Evolutionary conservation across 2,329 filamentous ascomycete genomes (phyloP), one percentile per base, ranked within the genome.

Genomic region (Phialophora tarda): DNA sequence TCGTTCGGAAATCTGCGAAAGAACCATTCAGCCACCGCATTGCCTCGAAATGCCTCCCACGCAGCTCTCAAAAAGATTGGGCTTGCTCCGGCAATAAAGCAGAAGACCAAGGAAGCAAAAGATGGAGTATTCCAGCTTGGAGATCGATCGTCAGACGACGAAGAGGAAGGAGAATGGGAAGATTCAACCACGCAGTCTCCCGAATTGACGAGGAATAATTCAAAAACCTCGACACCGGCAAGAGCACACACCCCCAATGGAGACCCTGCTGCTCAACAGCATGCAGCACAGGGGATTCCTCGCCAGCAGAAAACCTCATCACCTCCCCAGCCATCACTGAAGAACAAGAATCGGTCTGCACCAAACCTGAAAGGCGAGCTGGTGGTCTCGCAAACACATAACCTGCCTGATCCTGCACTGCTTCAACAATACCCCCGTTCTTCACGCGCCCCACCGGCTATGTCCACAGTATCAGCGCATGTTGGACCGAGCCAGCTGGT

Each of bases 381-480:
- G 28, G 38, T 38, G 24, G 38, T 66, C 4, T 63, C 57, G n/a
- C 62, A 66, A 44, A 38, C 63, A 59, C 66, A 71, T 12, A 63
- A 63, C 14, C 65, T 59, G 14, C 56, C 69, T 4, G 64, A 72
- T 47, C 71, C 71, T 30, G 59, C 65, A 6, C 63, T 74, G 10
- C 61, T 74, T 21, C 70, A 73, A 48, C 70, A 70, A 50, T 67
- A 77, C 44, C 77, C 78, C 6, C 78, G 77, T 69, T 77, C 79
- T 17, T 78, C 78, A 47, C 80, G 78, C 72, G 80, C 79, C 10
- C 80, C 80, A 4, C 81, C 81, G n/a, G 77, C 81, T 44, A 81
- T 82, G 77, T 82, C 81, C 34, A 82, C 81, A 5, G 77, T 82
- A 24, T 82, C 79, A n/a, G 81, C 79, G 14, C 78, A 78, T 56